phyloP scores from a whole-genome alignment of 163 green algal genomes.

The Scenedesmus sp. region DNA sequence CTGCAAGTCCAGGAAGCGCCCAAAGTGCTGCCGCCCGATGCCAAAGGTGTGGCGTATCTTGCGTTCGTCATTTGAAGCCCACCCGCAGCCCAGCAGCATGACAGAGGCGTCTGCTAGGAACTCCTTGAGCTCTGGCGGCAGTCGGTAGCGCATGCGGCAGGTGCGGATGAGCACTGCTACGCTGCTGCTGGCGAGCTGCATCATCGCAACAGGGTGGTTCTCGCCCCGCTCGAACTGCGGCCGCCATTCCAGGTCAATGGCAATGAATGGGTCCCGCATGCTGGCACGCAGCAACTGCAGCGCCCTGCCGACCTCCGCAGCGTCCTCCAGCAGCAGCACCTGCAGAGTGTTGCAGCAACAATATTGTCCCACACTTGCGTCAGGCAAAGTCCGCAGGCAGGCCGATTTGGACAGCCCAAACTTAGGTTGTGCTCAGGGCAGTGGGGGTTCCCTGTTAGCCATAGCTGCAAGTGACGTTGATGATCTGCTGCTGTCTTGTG shows the following conservation, averaged over 20 bases:
- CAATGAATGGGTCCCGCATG: conserved; percentile 67
- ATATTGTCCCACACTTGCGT: no score
- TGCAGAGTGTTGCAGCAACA: background rate
- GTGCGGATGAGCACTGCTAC: conserved; percentile 61
- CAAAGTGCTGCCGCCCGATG: conserved; percentile 57
- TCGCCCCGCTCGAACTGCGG: conserved; percentile 44
- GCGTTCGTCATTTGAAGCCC: conserved; percentile 68
- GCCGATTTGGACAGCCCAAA: no score
- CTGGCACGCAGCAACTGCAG: conserved; percentile 56
- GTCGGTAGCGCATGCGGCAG: conserved; percentile 52
- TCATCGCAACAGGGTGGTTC: conserved; percentile 63
- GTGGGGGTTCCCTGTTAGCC: no score
- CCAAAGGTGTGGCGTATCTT: conserved; percentile 72
- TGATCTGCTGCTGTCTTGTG: no score
- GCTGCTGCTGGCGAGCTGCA: conserved; percentile 60
- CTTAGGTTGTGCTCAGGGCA: background rate
- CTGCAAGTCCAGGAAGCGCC: conserved; percentile 70
- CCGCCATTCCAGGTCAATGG: conserved; percentile 81
- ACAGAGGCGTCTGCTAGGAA: conserved; percentile 55
- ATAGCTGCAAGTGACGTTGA: no score
- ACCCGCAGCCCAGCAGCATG: conserved; percentile 69
- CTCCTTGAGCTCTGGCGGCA: conserved; percentile 52
- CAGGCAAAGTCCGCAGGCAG: no score
- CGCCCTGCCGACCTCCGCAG: conserved; percentile 50
- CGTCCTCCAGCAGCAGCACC: conserved; percentile 64